Evolutionary conservation across 2,329 filamentous ascomycete species (phyloP).

Genomic region (Bipolaris gigantea): DNA sequence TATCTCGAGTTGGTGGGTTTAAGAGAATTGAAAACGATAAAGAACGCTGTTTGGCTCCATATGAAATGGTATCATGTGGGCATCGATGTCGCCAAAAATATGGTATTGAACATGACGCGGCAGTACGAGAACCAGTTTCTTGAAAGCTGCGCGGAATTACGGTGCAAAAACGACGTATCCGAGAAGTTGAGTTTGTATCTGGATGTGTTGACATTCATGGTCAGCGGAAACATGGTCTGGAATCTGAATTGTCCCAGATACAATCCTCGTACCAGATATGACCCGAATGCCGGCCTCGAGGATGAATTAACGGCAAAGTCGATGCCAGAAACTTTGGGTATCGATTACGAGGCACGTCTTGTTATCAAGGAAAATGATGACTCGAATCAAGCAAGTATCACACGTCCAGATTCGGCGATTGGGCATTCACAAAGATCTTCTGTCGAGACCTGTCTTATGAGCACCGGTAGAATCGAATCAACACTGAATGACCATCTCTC

Average conservation of each 20-base stretch:
- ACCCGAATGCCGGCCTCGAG: background rate
- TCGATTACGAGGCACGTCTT: background rate
- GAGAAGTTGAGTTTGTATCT: background rate
- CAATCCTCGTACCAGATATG: conserved; percentile 20
- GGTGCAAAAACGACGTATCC: background rate
- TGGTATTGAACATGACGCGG: background rate
- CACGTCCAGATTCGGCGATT: too few species aligned
- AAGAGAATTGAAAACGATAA: background rate
- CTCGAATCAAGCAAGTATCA: background rate
- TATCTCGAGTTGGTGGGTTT: background rate
- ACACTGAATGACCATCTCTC: background rate
- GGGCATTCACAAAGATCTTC: background rate
- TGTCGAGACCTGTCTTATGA: background rate
- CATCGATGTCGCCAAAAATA: background rate
- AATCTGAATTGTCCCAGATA: conserved; percentile 5
- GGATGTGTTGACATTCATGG: background rate
- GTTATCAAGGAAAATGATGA: background rate
- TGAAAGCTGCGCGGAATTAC: background rate
- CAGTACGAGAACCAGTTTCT: background rate
- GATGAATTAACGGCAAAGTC: background rate
- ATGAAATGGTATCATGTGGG: conserved; percentile 1
- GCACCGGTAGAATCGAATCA: background rate
- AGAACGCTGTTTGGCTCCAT: conserved; percentile 1
- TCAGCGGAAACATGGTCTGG: conserved; percentile 1
- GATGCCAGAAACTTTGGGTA: background rate